Base-by-base conservation (phyloP, 106 monocot species). In the Amphibolis antarctica region DNA sequence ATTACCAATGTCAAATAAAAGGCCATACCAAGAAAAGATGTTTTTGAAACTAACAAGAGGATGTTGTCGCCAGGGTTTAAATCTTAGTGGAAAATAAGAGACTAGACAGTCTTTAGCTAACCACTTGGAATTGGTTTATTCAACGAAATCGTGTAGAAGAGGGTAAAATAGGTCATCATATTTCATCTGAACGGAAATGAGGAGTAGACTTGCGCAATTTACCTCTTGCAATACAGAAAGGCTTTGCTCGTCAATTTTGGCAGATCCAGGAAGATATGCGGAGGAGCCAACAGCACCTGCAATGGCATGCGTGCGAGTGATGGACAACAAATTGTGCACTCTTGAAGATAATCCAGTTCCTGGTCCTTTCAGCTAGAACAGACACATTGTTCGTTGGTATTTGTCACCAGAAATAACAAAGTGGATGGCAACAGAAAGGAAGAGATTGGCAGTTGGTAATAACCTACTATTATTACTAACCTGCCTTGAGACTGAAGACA, bases 141-240 rank as follows among this genome's bases (percentile, higher is more conserved):
- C n/a, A n/a, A n/a, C n/a, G n/a, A n/a, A n/a, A n/a, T n/a, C n/a
- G n/a, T n/a, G n/a, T n/a, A n/a, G n/a, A n/a, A n/a, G n/a, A n/a
- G n/a, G n/a, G n/a, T n/a, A n/a, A n/a, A n/a, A n/a, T n/a, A n/a
- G n/a, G n/a, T n/a, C n/a, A n/a, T n/a, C n/a, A n/a, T n/a, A n/a
- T n/a, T n/a, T 9, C 45, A 5, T 17, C 12, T 27, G 27, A 5
- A 58, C 0, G 9, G 15, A 29, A 58, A 58, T 5, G 12, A 28
- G 11, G 14, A n/a, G n/a, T n/a, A n/a, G 15, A 9, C 15, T 58
- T 5, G 22, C 2, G 5, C 0, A 6, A 19, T n/a, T 61, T 61
- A 90, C 96, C 80, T 90, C 96, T 61, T 90, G 90, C 71, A 98
- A 50, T 7, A 87, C 86, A 6, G 76, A 63, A 63, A 98, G 79